Percentiles rank a stretch among this genome's conserved stretches.
Evolutionary conservation across 2,329 filamentous ascomycete species (phyloP).

Genomic region (Diaporthe sp.): DNA sequence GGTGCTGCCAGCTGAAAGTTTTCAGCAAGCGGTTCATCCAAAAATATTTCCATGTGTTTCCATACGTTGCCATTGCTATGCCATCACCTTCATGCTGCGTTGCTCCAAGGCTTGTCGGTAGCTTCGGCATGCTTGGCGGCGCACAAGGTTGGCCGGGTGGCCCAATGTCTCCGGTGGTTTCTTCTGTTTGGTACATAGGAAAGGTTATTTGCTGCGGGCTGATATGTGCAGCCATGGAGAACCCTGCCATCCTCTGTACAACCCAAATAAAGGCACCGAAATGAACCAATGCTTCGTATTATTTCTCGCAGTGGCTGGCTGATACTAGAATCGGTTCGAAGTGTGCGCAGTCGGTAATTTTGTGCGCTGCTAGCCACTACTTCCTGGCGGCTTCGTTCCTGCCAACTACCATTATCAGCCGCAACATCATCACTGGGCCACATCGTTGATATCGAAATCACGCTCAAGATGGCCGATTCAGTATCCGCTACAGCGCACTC

Average conservation of each 20-base stretch:
- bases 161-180: neutral
- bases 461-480: neutral
- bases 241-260: neutral
- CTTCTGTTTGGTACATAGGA: neutral
- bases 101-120: neutral
- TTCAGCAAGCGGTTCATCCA: no score
- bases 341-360: neutral
- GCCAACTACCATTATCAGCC: neutral
- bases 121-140: neutral
- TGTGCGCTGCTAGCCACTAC: neutral
- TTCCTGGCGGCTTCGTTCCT: neutral
- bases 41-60: neutral
- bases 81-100: neutral
- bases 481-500: neutral
- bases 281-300: neutral
- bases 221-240: neutral
- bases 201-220: neutral
- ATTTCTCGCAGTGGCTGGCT: neutral
- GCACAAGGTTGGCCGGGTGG: neutral
- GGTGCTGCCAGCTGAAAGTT: no score
- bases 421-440: neutral
- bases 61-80: neutral
- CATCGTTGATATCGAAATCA: slow-evolving; percentile 3
- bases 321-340: neutral
- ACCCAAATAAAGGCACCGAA: neutral